A percentile compares a stretch with the other conserved stretches of the same genome.
phyloP scores from a whole-genome alignment of 208 protist species.

The Leishmania lainsoni region DNA sequence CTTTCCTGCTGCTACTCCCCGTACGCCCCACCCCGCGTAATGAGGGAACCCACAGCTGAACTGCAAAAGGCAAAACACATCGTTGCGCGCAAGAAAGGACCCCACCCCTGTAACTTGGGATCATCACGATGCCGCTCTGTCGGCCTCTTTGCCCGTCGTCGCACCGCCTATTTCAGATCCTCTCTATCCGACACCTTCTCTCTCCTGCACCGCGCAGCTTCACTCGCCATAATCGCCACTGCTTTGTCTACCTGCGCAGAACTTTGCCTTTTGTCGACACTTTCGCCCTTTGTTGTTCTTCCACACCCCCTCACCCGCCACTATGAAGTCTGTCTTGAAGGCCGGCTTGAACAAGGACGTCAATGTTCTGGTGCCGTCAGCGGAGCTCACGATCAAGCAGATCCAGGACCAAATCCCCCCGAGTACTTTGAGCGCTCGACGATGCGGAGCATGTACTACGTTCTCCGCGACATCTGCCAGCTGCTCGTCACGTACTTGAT shows the following conservation, averaged over 20 bases:
- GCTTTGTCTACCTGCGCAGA: neutral
- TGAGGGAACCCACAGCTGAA: neutral
- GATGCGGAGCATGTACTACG: slow-evolving; percentile 48
- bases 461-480: slow-evolving; percentile 69
- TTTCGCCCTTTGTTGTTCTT: neutral
- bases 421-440: slow-evolving; percentile 76
- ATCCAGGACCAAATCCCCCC: slow-evolving; percentile 79
- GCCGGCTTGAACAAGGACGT: slow-evolving; percentile 64
- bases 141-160: neutral
- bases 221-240: neutral
- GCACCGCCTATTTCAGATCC: neutral
- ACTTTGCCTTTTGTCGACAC: neutral
- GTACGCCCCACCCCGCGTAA: neutral
- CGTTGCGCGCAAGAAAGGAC: no score
- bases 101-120: neutral
- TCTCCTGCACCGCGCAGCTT: neutral
- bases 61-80: no score
- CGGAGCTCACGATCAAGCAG: slow-evolving; percentile 66
- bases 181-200: neutral
- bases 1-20: neutral
- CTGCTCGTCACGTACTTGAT: slow-evolving; percentile 46
- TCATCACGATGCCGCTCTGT: neutral
- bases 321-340: slow-evolving; percentile 61
- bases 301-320: neutral
- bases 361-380: slow-evolving; percentile 65